Evolutionary conservation across 2,329 filamentous ascomycete species (phyloP).

Genomic region (Aureobasidium namibiae): DNA sequence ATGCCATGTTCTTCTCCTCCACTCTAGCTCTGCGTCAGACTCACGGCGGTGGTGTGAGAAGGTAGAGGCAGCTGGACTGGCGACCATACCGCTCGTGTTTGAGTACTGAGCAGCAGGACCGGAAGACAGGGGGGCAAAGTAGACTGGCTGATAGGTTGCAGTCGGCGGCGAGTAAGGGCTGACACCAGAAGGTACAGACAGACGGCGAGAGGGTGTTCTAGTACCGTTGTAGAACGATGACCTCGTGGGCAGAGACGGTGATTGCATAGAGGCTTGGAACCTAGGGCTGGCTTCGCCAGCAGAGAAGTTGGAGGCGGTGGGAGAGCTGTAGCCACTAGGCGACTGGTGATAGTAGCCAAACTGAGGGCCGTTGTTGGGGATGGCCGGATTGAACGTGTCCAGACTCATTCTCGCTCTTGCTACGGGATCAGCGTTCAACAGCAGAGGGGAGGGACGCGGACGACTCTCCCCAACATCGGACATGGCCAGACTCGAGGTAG

Average conservation of each 20-base stretch:
- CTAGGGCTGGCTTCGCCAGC: conserved; percentile 68
- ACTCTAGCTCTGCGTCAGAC: conserved; percentile 64
- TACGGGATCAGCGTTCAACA: conserved; percentile 65
- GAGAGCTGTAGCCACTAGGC: conserved; percentile 69
- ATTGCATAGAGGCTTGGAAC: conserved; percentile 60
- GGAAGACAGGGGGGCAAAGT: conserved; percentile 47
- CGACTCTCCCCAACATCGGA: conserved; percentile 51
- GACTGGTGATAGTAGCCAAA: conserved; percentile 60
- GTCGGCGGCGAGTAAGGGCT: conserved; percentile 47
- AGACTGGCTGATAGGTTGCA: conserved; percentile 39
- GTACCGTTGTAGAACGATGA: conserved; percentile 66
- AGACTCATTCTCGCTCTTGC: conserved; percentile 55
- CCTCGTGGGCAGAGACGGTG: conserved; percentile 61
- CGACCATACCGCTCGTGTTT: conserved; percentile 53
- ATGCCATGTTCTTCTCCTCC: conserved; percentile 84
- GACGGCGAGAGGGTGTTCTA: conserved; percentile 60
- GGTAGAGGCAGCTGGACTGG: conserved; percentile 57
- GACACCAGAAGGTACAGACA: conserved; percentile 71
- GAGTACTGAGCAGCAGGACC: conserved; percentile 47
- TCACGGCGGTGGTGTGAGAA: conserved; percentile 59
- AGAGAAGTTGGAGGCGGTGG: conserved; percentile 75
- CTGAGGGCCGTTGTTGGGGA: conserved; percentile 53
- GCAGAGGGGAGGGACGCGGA: conserved; percentile 68
- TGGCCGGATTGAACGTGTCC: conserved; percentile 56
- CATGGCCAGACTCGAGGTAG: conserved; percentile 59